These are phyloP conservation scores for Clitopilus passeckerianus DNA, from an alignment of 768 basidiomycete species.

Conservation along the genomic window DNA sequence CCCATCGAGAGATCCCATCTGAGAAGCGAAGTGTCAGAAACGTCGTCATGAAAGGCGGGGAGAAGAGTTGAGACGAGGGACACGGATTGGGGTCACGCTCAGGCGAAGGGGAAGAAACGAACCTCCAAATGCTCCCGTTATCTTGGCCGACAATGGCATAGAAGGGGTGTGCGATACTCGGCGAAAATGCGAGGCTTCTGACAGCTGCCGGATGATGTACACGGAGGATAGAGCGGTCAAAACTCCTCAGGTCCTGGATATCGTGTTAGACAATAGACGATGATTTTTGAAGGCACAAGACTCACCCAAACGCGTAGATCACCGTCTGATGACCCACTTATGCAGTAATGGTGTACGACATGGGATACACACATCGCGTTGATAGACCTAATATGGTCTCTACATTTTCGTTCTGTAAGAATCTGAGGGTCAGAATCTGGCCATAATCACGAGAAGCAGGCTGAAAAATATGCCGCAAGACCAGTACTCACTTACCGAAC, in stretches of 20 bases:
- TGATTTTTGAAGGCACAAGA: not conserved
- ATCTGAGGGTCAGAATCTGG: not conserved
- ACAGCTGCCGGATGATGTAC: slow-evolving; percentile 69
- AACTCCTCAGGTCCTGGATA: slow-evolving; percentile 65
- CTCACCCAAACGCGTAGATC: slow-evolving; percentile 78
- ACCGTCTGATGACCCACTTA: slow-evolving; percentile 79
- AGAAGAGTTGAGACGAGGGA: not conserved
- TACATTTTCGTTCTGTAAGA: slow-evolving; percentile 52
- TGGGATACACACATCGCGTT: slow-evolving; percentile 65
- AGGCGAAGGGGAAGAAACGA: slow-evolving; percentile 6
- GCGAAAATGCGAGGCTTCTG: slow-evolving; percentile 67
- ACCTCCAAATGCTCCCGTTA: slow-evolving; percentile 67
- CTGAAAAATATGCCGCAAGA: not conserved
- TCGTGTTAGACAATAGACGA: not conserved
- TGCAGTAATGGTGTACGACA: slow-evolving; percentile 65
- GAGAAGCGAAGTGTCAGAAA: not conserved
- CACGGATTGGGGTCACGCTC: not conserved
- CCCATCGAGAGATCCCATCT: slow-evolving; percentile 83
- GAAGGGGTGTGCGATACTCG: slow-evolving; percentile 56
- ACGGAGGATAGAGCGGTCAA: slow-evolving; percentile 63
- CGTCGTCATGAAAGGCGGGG: not conserved
- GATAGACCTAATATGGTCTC: slow-evolving; percentile 70
- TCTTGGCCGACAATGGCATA: slow-evolving; percentile 67
- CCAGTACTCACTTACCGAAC: slow-evolving; percentile 46
- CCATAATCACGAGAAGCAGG: not conserved